Percentiles rank a stretch among this genome's conserved stretches.
Conservation (phyloP, 805 yeast genomes). For the Hanseniaspora mollemarum region DNA sequence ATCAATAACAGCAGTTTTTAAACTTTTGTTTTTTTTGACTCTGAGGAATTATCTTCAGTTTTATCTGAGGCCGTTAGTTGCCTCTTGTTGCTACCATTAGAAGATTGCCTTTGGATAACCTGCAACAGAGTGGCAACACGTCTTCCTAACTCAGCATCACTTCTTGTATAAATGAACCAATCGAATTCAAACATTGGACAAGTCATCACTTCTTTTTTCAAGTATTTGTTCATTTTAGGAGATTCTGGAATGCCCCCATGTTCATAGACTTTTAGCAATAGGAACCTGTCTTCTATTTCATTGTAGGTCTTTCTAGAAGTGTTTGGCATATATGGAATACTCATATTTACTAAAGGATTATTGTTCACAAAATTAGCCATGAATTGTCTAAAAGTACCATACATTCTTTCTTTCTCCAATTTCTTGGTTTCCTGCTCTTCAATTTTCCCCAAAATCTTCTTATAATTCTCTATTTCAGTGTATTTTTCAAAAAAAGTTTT, state of each 20-base stretch:
- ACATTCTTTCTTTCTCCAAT: conserved; percentile 39
- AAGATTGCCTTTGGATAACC: conserved; percentile 25
- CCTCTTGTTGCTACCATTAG: conserved; percentile 38
- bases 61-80: conserved; percentile 25
- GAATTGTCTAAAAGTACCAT: conserved; percentile 26
- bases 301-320: conserved; percentile 66
- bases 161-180: conserved; percentile 61
- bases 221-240: conserved; percentile 48
- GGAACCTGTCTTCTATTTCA: conserved; percentile 56
- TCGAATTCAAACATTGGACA: conserved; percentile 58
- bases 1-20: too few species aligned
- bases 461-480: conserved; percentile 54
- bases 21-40: background rate
- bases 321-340: conserved; percentile 68
- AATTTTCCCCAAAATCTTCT: conserved; percentile 58
- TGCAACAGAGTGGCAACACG: conserved; percentile 51
- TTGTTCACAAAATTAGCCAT: conserved; percentile 43
- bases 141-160: conserved; percentile 60
- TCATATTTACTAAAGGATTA: conserved; percentile 53
- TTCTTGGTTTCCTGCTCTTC: conserved; percentile 59
- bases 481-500: conserved; percentile 54
- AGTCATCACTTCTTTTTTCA: conserved; percentile 50
- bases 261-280: conserved; percentile 49
- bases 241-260: conserved; percentile 43
- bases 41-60: background rate